These are phyloP conservation scores for Candida manassasensis DNA, from an alignment of 805 yeast genomes.

Conservation along the genomic window DNA sequence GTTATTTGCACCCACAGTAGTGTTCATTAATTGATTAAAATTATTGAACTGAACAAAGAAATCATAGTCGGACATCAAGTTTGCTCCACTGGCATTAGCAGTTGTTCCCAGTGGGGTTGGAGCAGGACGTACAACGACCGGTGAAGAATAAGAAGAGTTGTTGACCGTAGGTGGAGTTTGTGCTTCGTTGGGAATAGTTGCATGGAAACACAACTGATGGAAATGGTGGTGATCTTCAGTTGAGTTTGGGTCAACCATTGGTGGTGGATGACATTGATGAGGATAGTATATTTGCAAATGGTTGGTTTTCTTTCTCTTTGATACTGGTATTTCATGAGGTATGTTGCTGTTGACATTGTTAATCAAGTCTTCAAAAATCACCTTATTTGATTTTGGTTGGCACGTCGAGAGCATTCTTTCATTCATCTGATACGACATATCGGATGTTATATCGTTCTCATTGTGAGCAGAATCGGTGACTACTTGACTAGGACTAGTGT, in stretches of 20 bases:
- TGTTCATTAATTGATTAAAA: conserved; percentile 15
- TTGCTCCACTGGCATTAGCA: not conserved
- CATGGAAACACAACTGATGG: conserved; percentile 44
- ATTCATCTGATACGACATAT: not conserved
- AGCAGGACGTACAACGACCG: not conserved
- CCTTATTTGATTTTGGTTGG: conserved; percentile 23
- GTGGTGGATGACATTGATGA: conserved; percentile 29
- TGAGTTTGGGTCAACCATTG: conserved; percentile 7
- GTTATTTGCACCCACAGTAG: not conserved
- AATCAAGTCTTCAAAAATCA: conserved; percentile 36
- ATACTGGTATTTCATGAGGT: conserved; percentile 3
- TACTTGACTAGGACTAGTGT: conserved; percentile 5
- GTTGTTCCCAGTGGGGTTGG: not conserved
- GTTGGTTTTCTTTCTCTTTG: conserved; percentile 9
- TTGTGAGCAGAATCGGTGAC: not conserved
- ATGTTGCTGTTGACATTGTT: conserved; percentile 31
- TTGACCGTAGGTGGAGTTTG: not conserved
- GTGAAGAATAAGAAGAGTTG: not conserved
- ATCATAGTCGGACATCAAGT: conserved; percentile 31
- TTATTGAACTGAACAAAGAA: conserved; percentile 34
- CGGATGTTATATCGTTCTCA: not conserved
- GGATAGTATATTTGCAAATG: conserved; percentile 36
- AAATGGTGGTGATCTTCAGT: conserved; percentile 15
- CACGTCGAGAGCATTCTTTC: conserved; percentile 10
- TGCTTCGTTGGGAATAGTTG: conserved; percentile 30